A percentile compares a stretch with the other conserved stretches of the same genome.
Conservation (phyloP, 2,329 filamentous ascomycete genomes). For the Hortaea werneckii region DNA sequence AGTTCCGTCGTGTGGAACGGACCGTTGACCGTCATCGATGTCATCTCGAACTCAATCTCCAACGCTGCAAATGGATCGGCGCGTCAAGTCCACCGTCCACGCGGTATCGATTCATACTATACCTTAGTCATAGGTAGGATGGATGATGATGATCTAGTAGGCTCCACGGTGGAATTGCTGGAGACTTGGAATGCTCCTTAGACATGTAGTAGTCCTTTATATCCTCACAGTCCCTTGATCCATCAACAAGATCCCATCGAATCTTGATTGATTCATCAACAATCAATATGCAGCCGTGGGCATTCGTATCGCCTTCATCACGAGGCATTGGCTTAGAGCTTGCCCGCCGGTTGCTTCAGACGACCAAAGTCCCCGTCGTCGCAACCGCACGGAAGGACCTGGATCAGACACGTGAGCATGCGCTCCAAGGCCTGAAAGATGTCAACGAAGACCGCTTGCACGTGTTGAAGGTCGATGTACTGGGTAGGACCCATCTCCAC, state of each 20-base stretch:
- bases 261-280: no score
- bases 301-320: conserved; percentile 48
- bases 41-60: no score
- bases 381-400: conserved; percentile 49
- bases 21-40: no score
- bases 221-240: not conserved
- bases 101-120: no score
- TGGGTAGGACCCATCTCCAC: conserved; percentile 32
- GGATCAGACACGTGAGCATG: conserved; percentile 36
- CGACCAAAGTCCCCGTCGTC: conserved; percentile 48
- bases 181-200: no score
- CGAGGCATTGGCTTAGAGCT: conserved; percentile 55
- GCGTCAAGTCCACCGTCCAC: no score
- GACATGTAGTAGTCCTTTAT: not conserved
- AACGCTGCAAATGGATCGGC: no score
- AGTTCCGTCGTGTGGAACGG: no score
- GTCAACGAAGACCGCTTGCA: conserved; percentile 39
- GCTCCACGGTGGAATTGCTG: no score
- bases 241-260: no score
- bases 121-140: no score
- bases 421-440: conserved; percentile 41
- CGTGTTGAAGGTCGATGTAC: conserved; percentile 46
- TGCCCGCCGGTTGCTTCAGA: conserved; percentile 47
- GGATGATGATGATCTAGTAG: no score
- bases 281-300: conserved; percentile 36